Evolutionary conservation across 2,329 filamentous ascomycete genomes (phyloP), one percentile per base, ranked within the genome.

Genomic region (Claviceps spartinae): DNA sequence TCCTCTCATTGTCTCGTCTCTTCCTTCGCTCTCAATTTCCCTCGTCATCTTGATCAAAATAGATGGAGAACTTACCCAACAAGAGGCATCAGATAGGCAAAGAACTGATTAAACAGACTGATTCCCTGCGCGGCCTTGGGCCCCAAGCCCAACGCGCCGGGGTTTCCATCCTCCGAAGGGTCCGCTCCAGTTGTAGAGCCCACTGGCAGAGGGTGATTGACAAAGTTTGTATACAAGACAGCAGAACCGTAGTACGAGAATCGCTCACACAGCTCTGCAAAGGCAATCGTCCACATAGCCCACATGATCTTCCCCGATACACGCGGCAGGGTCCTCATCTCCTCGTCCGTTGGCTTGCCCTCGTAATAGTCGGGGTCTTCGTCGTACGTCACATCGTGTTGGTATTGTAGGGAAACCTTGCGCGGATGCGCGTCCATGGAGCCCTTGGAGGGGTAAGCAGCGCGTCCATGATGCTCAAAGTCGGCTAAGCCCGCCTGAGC

Each of bases 191-290:
- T 79, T 22, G 60, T 72, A 5, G 78, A 82, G 16, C 72, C 73
- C 0, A 55, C 50, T 1, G 81, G 80, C 30, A 83, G 67, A 36
- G 71, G 68, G 49, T 75, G 71, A 58, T 78, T 76, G 60, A 83
- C 75, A 60, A 80, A 84, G 67, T 83, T 83, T 63, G 78, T 79
- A 77, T 83, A 86, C 34, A 86, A 72, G 36, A 82, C 75, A 44
- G 79, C 76, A 4, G 81, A 82, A 51, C 85, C 85, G 61, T 88
- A 88, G 76, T 87, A 89, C 14, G 81, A 84, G 68, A 86, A 87
- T 48, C 85, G 81, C 69, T 89, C 85, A 69, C 82, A 86, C 52
- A 87, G 70, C 67, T 89, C 85, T 54, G 85, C 79, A 55, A 87
- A 81, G 47, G 82, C 83, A 54, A 89, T 78, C 26, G 80, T 82